Base-by-base conservation (phyloP, 805 yeast genomes). In the Lipomyces spencermartinsiae region DNA sequence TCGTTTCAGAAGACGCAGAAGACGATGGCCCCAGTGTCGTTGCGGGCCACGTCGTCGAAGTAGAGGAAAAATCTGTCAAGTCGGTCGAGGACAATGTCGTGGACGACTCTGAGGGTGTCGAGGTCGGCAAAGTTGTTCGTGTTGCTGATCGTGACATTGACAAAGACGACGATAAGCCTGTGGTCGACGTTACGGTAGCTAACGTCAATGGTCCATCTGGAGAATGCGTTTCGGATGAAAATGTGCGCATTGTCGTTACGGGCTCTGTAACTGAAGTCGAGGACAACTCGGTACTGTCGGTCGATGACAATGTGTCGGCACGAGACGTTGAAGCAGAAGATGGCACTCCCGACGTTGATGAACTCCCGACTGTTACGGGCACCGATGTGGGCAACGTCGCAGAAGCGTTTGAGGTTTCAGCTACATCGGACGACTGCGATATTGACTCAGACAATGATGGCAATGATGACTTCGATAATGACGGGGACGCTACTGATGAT, bases 11-110 rank as follows among this genome's bases (percentile, higher is more conserved):
- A 22, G 25, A 43, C 49, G 16, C 10, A 16, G 49, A 43, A 5
- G 22, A n/a, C 16, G 16, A 22, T 0, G 51, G 51, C 19, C 16
- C 2, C 19, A n/a, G 16, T 16, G 19, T 16, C 51, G n/a, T 16
- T 16, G 58, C 16, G 25, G 58, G 14, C 16, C 2, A n/a, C 2
- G 4, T 2, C 2, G 29, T 54, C 2, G 58, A 54, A 54, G 58
- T 54, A 54, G 58, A 22, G 16, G 58, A 14, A 16, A 54, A 22
- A n/a, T 54, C 58, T 1, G 58, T 54, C 25, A 22, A 54, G 14
- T n/a, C n/a, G 2, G 51, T n/a, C n/a, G 51, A 16, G 1, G 16
- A 3, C 51, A 16, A 14, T 43, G 29, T 25, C 29, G 29, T 25
- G 29, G 29, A 25, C 29, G 51, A 43, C n/a, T 43, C n/a, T 16